phyloP scores from a whole-genome alignment of 73 alveolate species.

The Paraurostyla sp. region DNA sequence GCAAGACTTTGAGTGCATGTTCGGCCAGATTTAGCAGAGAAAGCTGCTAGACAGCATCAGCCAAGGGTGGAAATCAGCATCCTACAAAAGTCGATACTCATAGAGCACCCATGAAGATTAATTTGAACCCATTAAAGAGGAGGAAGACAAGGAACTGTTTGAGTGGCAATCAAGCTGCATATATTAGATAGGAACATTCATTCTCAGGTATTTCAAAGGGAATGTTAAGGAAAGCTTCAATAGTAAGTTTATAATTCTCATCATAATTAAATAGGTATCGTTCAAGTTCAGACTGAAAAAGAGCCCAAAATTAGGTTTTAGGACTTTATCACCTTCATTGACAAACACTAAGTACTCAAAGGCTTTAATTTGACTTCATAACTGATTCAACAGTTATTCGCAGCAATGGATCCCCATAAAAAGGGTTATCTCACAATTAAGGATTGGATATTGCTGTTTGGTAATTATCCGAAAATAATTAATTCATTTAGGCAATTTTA shows the following conservation, averaged over 20 bases:
- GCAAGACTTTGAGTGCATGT: constrained; percentile 79
- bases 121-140: not conserved
- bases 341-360: constrained; percentile 76
- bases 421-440: constrained; percentile 86
- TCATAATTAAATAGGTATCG: constrained; percentile 26
- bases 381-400: constrained; percentile 78
- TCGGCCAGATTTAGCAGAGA: not conserved
- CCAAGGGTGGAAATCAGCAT: not conserved
- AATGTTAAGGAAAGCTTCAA: constrained; percentile 66
- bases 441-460: constrained; percentile 84
- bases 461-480: not conserved
- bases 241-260: not conserved
- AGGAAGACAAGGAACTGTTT: constrained; percentile 5
- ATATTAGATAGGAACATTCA: constrained; percentile 64
- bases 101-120: not conserved
- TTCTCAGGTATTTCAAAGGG: constrained; percentile 52
- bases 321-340: constrained; percentile 74
- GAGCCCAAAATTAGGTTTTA: constrained; percentile 63
- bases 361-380: constrained; percentile 90
- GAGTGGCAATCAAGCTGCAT: constrained; percentile 77
- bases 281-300: constrained; percentile 7
- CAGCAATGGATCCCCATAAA: constrained; percentile 89
- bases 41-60: not conserved
- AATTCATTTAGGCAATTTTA: constrained; percentile 4
- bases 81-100: constrained; percentile 27